phyloP scores from a whole-genome alignment of 305 asterid species.

The Rubia occidens region DNA sequence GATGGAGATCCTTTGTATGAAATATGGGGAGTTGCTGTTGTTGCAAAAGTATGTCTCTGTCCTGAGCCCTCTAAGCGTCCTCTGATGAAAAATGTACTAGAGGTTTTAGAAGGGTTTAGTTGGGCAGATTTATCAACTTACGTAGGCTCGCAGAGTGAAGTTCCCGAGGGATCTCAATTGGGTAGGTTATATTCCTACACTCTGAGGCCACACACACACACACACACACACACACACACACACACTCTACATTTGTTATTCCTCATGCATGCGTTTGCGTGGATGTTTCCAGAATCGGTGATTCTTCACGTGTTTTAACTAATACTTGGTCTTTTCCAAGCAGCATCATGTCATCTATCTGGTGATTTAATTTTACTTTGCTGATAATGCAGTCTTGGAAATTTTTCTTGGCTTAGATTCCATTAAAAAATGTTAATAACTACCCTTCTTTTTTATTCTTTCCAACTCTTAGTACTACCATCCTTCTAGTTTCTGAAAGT shows the following conservation, averaged over 20 bases:
- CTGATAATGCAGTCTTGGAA: background rate
- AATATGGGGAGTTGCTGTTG: slow-evolving; percentile 50
- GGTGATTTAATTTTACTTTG: background rate
- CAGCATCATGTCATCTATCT: background rate
- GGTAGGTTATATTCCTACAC: slow-evolving; percentile 6
- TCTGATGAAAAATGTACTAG: slow-evolving; percentile 21
- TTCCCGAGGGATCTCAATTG: background rate
- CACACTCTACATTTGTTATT: slow-evolving; percentile 2
- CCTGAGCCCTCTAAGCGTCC: slow-evolving; percentile 41
- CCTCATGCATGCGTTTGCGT: background rate
- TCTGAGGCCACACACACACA: background rate
- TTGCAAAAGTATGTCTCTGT: slow-evolving; percentile 45
- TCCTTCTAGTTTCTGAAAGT: background rate
- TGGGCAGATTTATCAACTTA: too few relatives aligned
- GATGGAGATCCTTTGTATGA: slow-evolving; percentile 41
- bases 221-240: too few relatives aligned
- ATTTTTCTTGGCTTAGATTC: background rate
- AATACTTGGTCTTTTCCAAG: background rate
- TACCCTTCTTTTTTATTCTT: background rate
- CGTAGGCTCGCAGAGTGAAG: too few relatives aligned
- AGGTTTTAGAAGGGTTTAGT: background rate
- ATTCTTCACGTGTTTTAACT: background rate
- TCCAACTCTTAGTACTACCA: background rate
- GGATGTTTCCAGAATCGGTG: background rate
- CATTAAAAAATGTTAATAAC: background rate